Conservation (phyloP, 805 yeast species). For the Jamesozyma rosinii region DNA sequence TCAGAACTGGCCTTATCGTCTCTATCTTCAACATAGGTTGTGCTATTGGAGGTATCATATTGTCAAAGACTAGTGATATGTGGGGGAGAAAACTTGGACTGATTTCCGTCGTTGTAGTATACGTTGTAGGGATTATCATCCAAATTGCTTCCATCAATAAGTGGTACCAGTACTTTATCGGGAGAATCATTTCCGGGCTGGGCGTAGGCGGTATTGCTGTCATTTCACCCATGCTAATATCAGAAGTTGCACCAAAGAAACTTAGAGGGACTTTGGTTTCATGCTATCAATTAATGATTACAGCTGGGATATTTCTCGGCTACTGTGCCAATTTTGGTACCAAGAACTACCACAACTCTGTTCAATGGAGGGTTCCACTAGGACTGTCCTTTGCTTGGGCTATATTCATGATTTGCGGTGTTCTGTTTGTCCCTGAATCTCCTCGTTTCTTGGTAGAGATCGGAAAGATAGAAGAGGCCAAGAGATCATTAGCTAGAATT, state of each 20-base stretch:
- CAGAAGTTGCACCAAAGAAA: constrained; percentile 34
- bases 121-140: constrained; percentile 57
- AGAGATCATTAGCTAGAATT: constrained; percentile 45
- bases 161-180: constrained; percentile 69
- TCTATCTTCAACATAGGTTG: constrained; percentile 65
- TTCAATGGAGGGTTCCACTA: constrained; percentile 70
- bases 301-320: constrained; percentile 70
- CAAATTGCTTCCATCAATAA: constrained; percentile 49
- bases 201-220: constrained; percentile 75
- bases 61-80: constrained; percentile 51
- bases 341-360: constrained; percentile 33
- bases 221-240: constrained; percentile 62
- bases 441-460: constrained; percentile 59
- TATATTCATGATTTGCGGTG: constrained; percentile 32
- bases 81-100: constrained; percentile 60
- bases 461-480: constrained; percentile 53
- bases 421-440: constrained; percentile 61
- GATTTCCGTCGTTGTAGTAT: constrained; percentile 49
- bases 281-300: constrained; percentile 63
- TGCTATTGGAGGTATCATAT: constrained; percentile 60
- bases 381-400: constrained; percentile 50
- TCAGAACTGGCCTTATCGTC: constrained; percentile 22
- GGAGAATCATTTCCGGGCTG: constrained; percentile 61
- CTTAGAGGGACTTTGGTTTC: constrained; percentile 69
- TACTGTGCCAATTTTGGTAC: constrained; percentile 66